A percentile compares a stretch with the other conserved stretches of the same genome.
Conservation (phyloP, 2,329 filamentous ascomycete genomes). For the Sporothrix luriei region DNA sequence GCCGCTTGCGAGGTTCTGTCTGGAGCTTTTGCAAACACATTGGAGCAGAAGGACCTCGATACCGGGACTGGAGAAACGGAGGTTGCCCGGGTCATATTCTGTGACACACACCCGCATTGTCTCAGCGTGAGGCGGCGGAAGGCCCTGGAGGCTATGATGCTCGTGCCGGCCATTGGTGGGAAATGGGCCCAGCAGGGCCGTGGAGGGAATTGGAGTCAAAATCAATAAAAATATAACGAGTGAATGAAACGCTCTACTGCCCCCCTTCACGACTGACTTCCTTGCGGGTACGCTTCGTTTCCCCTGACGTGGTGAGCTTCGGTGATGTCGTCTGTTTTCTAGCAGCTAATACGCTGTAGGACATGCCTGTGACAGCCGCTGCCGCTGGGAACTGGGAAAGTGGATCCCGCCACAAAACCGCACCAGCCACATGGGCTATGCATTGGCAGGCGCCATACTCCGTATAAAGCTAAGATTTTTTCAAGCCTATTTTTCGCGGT, state of each 20-base stretch:
- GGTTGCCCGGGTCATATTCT: neutral
- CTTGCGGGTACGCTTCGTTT: neutral
- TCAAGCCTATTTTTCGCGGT: constrained; percentile 20
- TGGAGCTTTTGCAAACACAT: no score
- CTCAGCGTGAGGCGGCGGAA: constrained; percentile 16
- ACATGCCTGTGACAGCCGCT: constrained; percentile 7
- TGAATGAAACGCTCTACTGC: neutral
- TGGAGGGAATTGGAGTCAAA: neutral
- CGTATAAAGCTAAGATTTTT: constrained; percentile 25
- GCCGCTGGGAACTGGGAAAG: neutral
- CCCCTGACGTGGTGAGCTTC: neutral
- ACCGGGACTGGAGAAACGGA: neutral
- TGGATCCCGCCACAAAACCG: constrained; percentile 11
- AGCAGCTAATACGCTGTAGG: constrained; percentile 1
- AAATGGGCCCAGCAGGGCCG: no score
- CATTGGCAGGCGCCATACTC: neutral
- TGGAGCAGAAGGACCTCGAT: neutral
- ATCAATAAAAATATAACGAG: neutral
- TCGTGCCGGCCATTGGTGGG: neutral
- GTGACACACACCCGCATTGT: neutral
- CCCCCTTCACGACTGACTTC: neutral
- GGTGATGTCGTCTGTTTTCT: neutral
- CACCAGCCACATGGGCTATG: constrained; percentile 17
- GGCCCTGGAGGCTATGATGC: constrained; percentile 11
- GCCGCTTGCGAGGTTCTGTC: no score